phyloP scores from a whole-genome alignment of 495 filamentous ascomycete species.

The Sporormia fimetaria region DNA sequence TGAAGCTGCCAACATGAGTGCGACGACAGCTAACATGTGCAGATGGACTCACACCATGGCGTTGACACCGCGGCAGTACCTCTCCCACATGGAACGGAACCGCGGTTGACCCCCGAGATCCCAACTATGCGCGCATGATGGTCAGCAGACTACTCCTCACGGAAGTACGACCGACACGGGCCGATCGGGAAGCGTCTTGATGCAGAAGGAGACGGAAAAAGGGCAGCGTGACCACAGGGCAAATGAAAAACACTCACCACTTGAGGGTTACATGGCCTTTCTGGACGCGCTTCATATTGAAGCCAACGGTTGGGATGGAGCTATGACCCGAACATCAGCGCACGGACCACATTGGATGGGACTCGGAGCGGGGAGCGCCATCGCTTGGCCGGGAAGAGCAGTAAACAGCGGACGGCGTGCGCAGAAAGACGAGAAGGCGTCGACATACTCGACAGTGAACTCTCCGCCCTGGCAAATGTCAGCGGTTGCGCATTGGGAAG shows the following conservation, averaged over 20 bases:
- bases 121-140: slow-evolving; percentile 49
- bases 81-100: slow-evolving; percentile 98
- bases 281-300: slow-evolving; percentile 98
- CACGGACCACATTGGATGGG: slow-evolving; percentile 12
- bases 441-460: slow-evolving; percentile 95
- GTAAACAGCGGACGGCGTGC: slow-evolving; percentile 16
- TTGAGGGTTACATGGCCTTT: slow-evolving; percentile 98
- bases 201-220: slow-evolving; percentile 10
- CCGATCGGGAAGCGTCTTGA: slow-evolving; percentile 13
- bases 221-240: slow-evolving; percentile 12
- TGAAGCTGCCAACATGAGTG: slow-evolving; percentile 53
- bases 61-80: slow-evolving; percentile 94
- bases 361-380: slow-evolving; percentile 7
- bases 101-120: slow-evolving; percentile 94
- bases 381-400: slow-evolving; percentile 6
- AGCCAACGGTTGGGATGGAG: slow-evolving; percentile 95
- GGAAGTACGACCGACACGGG: no score
- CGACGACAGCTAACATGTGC: neutral
- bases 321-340: slow-evolving; percentile 43
- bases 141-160: slow-evolving; percentile 18
- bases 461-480: slow-evolving; percentile 67
- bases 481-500: slow-evolving; percentile 27
- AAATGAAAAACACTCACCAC: slow-evolving; percentile 47
- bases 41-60: slow-evolving; percentile 67
- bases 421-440: slow-evolving; percentile 9